These are phyloP conservation scores for Lasiodiplodia citricola DNA, from an alignment of 2,329 filamentous ascomycete species.

Conservation along the genomic window DNA sequence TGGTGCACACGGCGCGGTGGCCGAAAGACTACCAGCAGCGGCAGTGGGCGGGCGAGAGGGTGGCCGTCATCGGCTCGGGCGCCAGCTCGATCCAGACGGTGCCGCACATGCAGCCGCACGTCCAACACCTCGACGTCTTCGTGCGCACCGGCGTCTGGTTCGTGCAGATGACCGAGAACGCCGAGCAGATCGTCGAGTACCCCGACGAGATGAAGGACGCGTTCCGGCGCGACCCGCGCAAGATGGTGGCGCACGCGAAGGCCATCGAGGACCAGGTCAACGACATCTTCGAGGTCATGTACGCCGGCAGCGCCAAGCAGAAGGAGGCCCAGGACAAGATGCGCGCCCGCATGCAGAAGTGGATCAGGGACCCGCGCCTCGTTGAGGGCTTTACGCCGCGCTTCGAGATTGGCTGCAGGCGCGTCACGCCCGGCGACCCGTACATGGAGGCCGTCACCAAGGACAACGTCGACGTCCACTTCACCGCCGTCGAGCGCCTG, in stretches of 20 bases:
- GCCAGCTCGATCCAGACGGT: slow-evolving; percentile 54
- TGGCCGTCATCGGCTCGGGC: slow-evolving; percentile 54
- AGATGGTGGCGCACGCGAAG: slow-evolving; percentile 52
- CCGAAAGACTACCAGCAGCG: slow-evolving; percentile 51
- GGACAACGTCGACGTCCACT: slow-evolving; percentile 57
- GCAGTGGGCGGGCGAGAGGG: slow-evolving; percentile 48
- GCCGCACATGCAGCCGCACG: slow-evolving; percentile 53
- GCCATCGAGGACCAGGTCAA: slow-evolving; percentile 49
- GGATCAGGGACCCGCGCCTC: slow-evolving; percentile 58
- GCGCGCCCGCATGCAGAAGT: slow-evolving; percentile 53
- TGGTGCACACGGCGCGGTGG: slow-evolving; percentile 54
- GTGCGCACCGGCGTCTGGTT: slow-evolving; percentile 54
- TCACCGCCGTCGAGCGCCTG: slow-evolving; percentile 52
- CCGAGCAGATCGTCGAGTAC: slow-evolving; percentile 53
- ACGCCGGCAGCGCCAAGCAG: slow-evolving; percentile 49
- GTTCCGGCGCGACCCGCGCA: slow-evolving; percentile 50
- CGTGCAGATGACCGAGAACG: slow-evolving; percentile 53
- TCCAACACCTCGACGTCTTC: slow-evolving; percentile 54
- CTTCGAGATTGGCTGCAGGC: slow-evolving; percentile 52
- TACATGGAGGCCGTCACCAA: slow-evolving; percentile 59
- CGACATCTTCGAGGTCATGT: slow-evolving; percentile 38
- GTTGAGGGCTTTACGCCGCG: slow-evolving; percentile 55
- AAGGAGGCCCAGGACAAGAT: slow-evolving; percentile 46
- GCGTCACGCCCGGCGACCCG: slow-evolving; percentile 57
- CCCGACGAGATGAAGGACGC: slow-evolving; percentile 48